Conservation (phyloP, 306 rosid genomes). For the Fagus sylvatica region DNA sequence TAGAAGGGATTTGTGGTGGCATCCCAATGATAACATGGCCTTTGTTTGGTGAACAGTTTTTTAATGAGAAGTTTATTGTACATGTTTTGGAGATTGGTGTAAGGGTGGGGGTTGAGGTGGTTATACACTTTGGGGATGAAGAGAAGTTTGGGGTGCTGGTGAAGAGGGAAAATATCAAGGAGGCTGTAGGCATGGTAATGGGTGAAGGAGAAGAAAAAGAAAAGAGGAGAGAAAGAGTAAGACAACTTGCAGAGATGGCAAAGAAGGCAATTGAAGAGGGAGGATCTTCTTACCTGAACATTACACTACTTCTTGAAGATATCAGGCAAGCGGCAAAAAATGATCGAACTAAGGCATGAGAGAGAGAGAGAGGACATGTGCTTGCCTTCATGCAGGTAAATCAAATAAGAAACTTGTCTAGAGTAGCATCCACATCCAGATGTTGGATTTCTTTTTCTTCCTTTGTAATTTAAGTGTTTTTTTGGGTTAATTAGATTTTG, state of each 20-base stretch:
- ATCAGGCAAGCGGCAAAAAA: conserved; percentile 28
- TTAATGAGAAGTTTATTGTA: not conserved
- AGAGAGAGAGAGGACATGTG: too few species aligned
- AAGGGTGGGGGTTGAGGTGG: conserved; percentile 44
- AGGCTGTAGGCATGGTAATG: conserved; percentile 43
- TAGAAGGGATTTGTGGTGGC: conserved; percentile 52
- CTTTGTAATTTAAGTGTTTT: too few species aligned
- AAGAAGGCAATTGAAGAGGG: conserved; percentile 49
- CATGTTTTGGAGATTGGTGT: conserved; percentile 34
- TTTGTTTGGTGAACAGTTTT: conserved; percentile 51
- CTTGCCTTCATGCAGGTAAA: too few species aligned
- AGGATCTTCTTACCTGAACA: conserved; percentile 55
- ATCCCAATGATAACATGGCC: conserved; percentile 72
- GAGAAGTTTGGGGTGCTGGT: conserved; percentile 40
- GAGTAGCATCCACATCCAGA: too few species aligned
- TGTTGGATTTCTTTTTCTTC: too few species aligned
- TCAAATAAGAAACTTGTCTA: too few species aligned
- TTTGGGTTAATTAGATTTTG: too few species aligned
- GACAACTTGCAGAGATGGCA: conserved; percentile 39
- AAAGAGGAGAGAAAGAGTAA: conserved; percentile 42
- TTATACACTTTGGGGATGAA: conserved; percentile 39
- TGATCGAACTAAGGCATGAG: too few species aligned
- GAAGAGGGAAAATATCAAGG: conserved; percentile 39
- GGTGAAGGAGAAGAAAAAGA: conserved; percentile 33
- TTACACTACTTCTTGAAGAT: conserved; percentile 45